Conservation (phyloP, 2,329 filamentous ascomycete species). For the Exserohilum turcica region DNA sequence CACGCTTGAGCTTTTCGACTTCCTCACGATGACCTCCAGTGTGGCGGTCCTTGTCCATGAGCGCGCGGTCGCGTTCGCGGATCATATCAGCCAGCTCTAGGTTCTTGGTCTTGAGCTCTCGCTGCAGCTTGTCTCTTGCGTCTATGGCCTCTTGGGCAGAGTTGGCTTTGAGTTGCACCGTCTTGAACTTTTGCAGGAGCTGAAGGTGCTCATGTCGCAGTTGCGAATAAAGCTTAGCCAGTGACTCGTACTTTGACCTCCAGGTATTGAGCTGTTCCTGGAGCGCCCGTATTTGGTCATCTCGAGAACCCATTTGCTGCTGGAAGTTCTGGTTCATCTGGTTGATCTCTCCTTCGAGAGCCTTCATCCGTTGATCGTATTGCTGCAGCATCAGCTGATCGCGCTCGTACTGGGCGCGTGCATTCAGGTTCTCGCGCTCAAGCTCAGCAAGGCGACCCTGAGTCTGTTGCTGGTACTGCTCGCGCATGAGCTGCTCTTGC, state of each 20-base stretch:
- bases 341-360: slow-evolving; percentile 81
- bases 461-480: slow-evolving; percentile 91
- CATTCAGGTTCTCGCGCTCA: slow-evolving; percentile 92
- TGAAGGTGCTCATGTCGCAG: slow-evolving; percentile 93
- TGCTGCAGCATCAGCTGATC: slow-evolving; percentile 97
- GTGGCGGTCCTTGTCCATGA: slow-evolving; percentile 91
- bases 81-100: slow-evolving; percentile 99
- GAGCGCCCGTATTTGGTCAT: slow-evolving; percentile 89
- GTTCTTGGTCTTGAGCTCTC: slow-evolving; percentile 99
- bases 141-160: slow-evolving; percentile 98
- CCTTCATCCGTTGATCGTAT: slow-evolving; percentile 91
- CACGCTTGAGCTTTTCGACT: slow-evolving; percentile 89
- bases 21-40: slow-evolving; percentile 89
- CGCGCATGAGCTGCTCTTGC: slow-evolving; percentile 84
- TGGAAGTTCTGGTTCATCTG: slow-evolving; percentile 83
- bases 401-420: slow-evolving; percentile 92
- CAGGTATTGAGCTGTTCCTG: slow-evolving; percentile 98
- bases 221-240: slow-evolving; percentile 97
- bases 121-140: slow-evolving; percentile 88
- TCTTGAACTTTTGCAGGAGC: slow-evolving; percentile 93
- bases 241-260: slow-evolving; percentile 93
- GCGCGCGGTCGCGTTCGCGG: slow-evolving; percentile 86
- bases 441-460: slow-evolving; percentile 95
- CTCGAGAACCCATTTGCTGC: slow-evolving; percentile 85
- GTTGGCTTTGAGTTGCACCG: slow-evolving; percentile 92